phyloP scores from a whole-genome alignment of 805 yeast genomes.

The Wickerhamiella parazyma region DNA sequence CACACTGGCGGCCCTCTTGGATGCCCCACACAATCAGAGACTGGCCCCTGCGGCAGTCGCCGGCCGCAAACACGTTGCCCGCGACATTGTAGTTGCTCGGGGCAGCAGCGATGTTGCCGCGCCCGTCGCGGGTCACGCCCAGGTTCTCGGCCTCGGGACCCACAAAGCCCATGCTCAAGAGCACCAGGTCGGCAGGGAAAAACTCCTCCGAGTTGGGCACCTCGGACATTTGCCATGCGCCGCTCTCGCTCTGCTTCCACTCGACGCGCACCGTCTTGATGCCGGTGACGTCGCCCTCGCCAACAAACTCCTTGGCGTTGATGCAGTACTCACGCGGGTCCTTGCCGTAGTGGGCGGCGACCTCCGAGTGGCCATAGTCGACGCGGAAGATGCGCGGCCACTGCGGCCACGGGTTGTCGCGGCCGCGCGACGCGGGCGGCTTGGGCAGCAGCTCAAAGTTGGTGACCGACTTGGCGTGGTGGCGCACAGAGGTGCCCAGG shows the following conservation, averaged over 20 bases:
- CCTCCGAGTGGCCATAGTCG: conserved; percentile 96
- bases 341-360: conserved; percentile 83
- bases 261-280: conserved; percentile 94
- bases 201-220: conserved; percentile 88
- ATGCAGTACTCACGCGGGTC: conserved; percentile 97
- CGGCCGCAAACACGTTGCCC: conserved; percentile 80
- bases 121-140: conserved; percentile 49
- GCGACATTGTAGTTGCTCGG: conserved; percentile 55
- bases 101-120: conserved; percentile 68
- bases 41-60: conserved; percentile 98
- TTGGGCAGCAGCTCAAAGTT: conserved; percentile 91
- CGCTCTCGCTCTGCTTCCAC: conserved; percentile 90
- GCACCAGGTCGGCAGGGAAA: conserved; percentile 88
- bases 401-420: conserved; percentile 99
- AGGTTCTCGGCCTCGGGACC: conserved; percentile 86
- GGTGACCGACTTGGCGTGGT: conserved; percentile 86
- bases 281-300: conserved; percentile 86
- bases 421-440: conserved; percentile 74
- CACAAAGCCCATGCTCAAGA: conserved; percentile 92
- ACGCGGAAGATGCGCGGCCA: conserved; percentile 98
- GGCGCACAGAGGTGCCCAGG: conserved; percentile 93
- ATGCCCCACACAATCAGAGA: conserved; percentile 98
- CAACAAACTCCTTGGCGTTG: conserved; percentile 88
- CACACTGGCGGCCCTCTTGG: conserved; percentile 98
- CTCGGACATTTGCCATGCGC: conserved; percentile 99